A percentile compares a stretch with the other conserved stretches of the same genome.
Evolutionary conservation across 108 stramenopile genomes (phyloP).

Genomic region (Aureococcus anophagefferens): DNA sequence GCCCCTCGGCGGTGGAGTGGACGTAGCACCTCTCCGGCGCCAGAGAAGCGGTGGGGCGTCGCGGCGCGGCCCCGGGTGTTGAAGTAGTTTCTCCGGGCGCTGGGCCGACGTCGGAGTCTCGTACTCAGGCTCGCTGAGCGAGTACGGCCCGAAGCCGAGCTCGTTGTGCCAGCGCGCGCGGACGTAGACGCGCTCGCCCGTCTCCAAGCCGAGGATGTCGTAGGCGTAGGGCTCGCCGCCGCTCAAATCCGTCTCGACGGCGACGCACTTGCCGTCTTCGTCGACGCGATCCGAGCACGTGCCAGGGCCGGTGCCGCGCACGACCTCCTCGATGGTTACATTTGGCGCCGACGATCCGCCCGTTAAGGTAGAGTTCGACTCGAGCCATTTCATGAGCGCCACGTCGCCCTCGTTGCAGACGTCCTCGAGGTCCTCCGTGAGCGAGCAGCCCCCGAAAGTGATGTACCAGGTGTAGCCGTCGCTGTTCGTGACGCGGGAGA

Average conservation of each 20-base stretch:
- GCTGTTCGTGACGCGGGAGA: slow-evolving; percentile 33
- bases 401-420: slow-evolving; percentile 69
- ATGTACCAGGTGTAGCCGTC: slow-evolving; percentile 60
- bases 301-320: slow-evolving; percentile 41
- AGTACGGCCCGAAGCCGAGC: slow-evolving; percentile 24
- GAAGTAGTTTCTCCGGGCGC: no score
- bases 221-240: slow-evolving; percentile 5
- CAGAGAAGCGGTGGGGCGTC: no score
- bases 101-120: slow-evolving; percentile 27
- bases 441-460: slow-evolving; percentile 55
- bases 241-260: slow-evolving; percentile 32
- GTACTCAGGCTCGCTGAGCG: slow-evolving; percentile 20
- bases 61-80: no score
- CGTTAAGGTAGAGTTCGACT: slow-evolving; percentile 26
- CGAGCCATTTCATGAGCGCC: slow-evolving; percentile 16
- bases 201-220: slow-evolving; percentile 2
- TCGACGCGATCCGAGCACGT: slow-evolving; percentile 28
- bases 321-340: slow-evolving; percentile 23
- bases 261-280: slow-evolving; percentile 34
- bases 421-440: slow-evolving; percentile 25
- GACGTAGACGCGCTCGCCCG: slow-evolving; percentile 8
- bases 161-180: slow-evolving; percentile 15
- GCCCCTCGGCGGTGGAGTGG: no score
- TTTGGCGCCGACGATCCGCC: slow-evolving; percentile 35
- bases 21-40: no score